A percentile compares a stretch with the other conserved stretches of the same genome.
Evolutionary conservation across 2,329 filamentous ascomycete genomes (phyloP).

Genomic region (Rasamsonia emersonii): DNA sequence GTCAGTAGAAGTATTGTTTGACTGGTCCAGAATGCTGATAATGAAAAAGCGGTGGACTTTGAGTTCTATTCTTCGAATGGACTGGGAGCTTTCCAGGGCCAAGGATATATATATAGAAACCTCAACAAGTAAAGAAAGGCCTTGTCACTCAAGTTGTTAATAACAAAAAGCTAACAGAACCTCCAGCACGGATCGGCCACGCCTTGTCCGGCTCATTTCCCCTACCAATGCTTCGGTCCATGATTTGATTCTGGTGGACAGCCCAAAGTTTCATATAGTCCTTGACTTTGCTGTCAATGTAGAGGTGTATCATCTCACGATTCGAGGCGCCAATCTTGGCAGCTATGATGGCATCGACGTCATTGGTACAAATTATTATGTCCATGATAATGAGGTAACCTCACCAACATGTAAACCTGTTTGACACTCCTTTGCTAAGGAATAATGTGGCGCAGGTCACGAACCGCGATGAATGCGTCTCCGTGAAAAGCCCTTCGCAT

Average conservation of each 20-base stretch:
- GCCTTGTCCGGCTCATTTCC: conserved; percentile 17
- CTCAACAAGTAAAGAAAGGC: conserved; percentile 17
- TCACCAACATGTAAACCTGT: neutral
- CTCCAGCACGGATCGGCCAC: conserved; percentile 12
- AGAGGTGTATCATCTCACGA: conserved; percentile 30
- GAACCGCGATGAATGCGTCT: conserved; percentile 31
- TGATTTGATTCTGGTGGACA: conserved; percentile 25
- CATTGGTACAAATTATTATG: conserved; percentile 27
- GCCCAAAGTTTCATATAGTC: conserved; percentile 30
- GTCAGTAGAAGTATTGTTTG: neutral
- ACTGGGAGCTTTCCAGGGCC: conserved; percentile 25
- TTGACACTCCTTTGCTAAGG: neutral
- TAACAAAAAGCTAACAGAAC: conserved; percentile 1
- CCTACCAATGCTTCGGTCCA: conserved; percentile 20
- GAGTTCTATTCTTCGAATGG: conserved; percentile 29
- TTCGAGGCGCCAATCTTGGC: conserved; percentile 28
- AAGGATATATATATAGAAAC: conserved; percentile 26
- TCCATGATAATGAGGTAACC: conserved; percentile 27
- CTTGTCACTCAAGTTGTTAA: neutral
- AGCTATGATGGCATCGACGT: conserved; percentile 31
- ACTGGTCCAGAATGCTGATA: too few relatives aligned
- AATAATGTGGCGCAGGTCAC: conserved; percentile 17
- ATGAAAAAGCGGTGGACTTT: conserved; percentile 22
- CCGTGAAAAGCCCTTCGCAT: conserved; percentile 29
- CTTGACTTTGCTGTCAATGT: conserved; percentile 28